Percentiles rank a stretch among this genome's conserved stretches.
phyloP scores from a whole-genome alignment of 257 asterid species.

The Plantago ovata region DNA sequence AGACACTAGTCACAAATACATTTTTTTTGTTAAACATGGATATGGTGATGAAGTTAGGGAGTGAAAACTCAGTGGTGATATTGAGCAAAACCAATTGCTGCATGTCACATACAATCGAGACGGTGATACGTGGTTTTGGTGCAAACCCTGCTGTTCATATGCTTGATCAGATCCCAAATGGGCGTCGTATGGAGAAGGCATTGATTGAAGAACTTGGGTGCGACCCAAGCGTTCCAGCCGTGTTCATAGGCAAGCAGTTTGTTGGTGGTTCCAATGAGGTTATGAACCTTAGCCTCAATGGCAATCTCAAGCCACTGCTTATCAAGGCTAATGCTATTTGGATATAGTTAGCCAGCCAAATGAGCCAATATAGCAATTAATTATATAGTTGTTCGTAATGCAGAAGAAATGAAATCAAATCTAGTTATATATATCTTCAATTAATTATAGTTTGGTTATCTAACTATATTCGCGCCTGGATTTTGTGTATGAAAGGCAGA shows the following conservation, averaged over 20 bases:
- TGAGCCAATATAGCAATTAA: no score
- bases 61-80: conserved; percentile 46
- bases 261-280: conserved; percentile 63
- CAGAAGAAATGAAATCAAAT: no score
- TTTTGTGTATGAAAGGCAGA: no score
- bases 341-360: conserved; percentile 36
- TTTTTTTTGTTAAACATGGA: conserved; percentile 35
- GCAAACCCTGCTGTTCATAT: conserved; percentile 45
- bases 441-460: no score
- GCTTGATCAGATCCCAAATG: conserved; percentile 37
- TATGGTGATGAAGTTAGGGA: conserved; percentile 35
- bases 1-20: no score
- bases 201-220: conserved; percentile 45
- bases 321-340: conserved; percentile 57
- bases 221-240: conserved; percentile 53
- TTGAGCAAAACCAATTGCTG: conserved; percentile 59
- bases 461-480: no score
- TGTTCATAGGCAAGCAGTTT: conserved; percentile 48
- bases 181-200: conserved; percentile 46
- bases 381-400: no score
- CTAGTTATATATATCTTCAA: no score
- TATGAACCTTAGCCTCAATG: conserved; percentile 53
- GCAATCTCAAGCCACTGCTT: conserved; percentile 51
- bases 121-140: conserved; percentile 46
- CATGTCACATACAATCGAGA: conserved; percentile 46